phyloP scores from a whole-genome alignment of 2,329 filamentous ascomycete genomes.

The Ophiostoma himal-ulmi region DNA sequence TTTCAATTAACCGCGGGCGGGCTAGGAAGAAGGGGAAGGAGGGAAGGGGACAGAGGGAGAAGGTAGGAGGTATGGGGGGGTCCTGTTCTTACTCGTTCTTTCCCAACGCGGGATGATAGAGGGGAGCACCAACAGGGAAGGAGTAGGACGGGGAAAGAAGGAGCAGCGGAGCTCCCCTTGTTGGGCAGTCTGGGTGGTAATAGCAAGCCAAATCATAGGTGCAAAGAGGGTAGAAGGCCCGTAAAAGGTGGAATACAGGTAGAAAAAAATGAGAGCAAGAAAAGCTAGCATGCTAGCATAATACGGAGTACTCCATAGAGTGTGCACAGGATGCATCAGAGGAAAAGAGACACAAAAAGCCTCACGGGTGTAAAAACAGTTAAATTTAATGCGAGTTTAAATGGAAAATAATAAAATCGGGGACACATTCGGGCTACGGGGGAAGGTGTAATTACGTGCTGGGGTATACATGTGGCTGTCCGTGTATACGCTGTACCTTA shows the following conservation, averaged over 20 bases:
- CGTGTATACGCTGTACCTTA: background rate
- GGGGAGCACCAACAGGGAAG: constrained; percentile 14
- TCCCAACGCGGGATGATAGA: constrained; percentile 12
- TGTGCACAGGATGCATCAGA: background rate
- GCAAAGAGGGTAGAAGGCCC: background rate
- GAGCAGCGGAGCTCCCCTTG: background rate
- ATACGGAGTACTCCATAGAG: background rate
- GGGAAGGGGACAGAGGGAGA: constrained; percentile 13
- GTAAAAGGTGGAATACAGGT: background rate
- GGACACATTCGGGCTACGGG: constrained; percentile 17
- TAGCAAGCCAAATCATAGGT: background rate
- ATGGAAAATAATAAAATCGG: constrained; percentile 17
- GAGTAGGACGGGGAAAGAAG: constrained; percentile 5
- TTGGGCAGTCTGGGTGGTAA: background rate
- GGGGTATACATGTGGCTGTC: background rate
- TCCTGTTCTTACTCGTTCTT: too few species aligned
- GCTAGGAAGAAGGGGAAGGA: constrained; percentile 21
- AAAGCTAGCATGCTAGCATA: background rate
- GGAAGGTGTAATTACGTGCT: background rate
- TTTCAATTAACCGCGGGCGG: constrained; percentile 16
- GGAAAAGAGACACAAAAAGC: constrained; percentile 16
- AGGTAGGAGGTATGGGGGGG: constrained; percentile 6
- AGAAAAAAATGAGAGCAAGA: background rate
- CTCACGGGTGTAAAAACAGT: constrained; percentile 20
- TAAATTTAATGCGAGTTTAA: constrained; percentile 15